Evolutionary conservation across 1,139 yeast species (phyloP), one percentile per base, ranked within the genome.

Genomic region (Kodamaea anthophila): DNA sequence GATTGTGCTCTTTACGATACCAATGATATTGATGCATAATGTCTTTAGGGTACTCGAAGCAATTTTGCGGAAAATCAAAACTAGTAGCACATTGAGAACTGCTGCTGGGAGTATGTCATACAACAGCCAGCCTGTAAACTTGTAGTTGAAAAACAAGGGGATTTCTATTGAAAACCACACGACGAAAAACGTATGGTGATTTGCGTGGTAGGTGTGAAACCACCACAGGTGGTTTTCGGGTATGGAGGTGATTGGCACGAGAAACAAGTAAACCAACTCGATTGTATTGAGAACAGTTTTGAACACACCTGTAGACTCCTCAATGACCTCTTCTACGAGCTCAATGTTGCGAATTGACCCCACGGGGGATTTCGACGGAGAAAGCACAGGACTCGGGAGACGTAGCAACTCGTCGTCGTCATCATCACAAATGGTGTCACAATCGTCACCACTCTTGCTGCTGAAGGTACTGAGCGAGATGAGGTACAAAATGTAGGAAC

Each of bases 401-500:
- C 24, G 25, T 23, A 44, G 41, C 27, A 55, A 38, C 0, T 56
- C 58, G 32, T 55, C 60, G 30, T 53, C 60, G 15, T 18, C 26
- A 13, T n/a, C n/a, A 7, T 9, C 26, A 13, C 24, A 9, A 5
- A 22, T 35, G 18, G 23, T 30, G 23, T 27, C 32, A n/a, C n/a
- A n/a, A n/a, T n/a, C n/a, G n/a, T n/a, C n/a, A n/a, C n/a, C n/a
- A n/a, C n/a, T n/a, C n/a, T n/a, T n/a, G n/a, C 22, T 29, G 12
- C 21, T 31, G 35, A 33, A 20, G 18, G 31, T 18, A 16, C 28
- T 36, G 30, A 40, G 36, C 26, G 33, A 38, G 9, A 35, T 13
- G 11, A 72, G 55, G 37, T 71, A 72, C 2, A 47, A 23, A 10
- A 55, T 31, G 45, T 69, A 72, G 19, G 65, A 39, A 3, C 42